phyloP scores from a whole-genome alignment of 371 early-diverging fungal genomes.

The Nematocida homosporus region DNA sequence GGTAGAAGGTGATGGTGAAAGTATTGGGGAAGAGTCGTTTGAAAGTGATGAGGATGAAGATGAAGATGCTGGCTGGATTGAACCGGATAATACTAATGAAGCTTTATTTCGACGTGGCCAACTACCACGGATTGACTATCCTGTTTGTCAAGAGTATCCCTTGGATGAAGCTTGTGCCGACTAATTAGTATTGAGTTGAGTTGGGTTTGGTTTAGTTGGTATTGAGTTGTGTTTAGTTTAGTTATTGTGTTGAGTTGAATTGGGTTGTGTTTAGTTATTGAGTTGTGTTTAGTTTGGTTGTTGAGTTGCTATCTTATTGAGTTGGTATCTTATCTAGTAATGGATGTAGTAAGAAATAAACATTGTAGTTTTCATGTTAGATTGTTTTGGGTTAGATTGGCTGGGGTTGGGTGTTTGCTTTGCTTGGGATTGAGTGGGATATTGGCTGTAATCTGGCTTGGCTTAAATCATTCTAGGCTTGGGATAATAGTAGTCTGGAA shows the following conservation, averaged over 20 bases:
- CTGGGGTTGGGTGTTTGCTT: no score
- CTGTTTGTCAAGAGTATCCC: neutral
- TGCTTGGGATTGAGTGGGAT: no score
- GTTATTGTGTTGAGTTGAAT: neutral
- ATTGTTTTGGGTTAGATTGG: neutral
- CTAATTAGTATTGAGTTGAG: neutral
- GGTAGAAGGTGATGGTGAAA: slow-evolving; percentile 54
- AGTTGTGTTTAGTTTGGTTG: neutral
- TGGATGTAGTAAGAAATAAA: neutral
- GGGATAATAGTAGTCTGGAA: no score
- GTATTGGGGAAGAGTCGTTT: slow-evolving; percentile 30
- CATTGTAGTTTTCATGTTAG: neutral
- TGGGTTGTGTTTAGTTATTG: neutral
- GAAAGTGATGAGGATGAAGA: slow-evolving; percentile 52
- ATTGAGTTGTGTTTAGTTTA: neutral
- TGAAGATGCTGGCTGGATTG: slow-evolving; percentile 38
- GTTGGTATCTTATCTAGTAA: neutral
- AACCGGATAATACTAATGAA: slow-evolving; percentile 42
- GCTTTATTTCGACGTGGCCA: slow-evolving; percentile 33
- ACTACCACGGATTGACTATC: slow-evolving; percentile 45
- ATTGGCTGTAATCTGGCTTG: no score
- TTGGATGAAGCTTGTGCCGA: neutral
- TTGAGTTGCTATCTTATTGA: neutral
- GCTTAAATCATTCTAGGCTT: no score
- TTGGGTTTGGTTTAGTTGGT: no score